These are phyloP conservation scores for Artomyces pyxidatus DNA, from an alignment of 768 basidiomycete genomes.

Conservation along the genomic window DNA sequence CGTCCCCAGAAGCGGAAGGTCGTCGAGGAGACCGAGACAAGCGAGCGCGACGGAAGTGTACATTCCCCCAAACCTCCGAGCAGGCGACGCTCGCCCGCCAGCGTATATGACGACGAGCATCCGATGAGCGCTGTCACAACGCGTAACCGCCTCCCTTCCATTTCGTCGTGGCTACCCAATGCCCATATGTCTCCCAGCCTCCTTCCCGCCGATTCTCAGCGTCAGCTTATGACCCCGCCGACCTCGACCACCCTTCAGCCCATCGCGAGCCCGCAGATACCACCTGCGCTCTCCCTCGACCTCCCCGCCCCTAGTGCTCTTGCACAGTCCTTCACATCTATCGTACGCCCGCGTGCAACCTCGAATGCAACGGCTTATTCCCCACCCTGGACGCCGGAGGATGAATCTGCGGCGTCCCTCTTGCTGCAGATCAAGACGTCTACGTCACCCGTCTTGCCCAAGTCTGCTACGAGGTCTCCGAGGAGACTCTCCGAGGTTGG, in stretches of 20 bases:
- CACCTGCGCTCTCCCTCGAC: constrained; percentile 14
- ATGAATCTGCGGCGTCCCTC: constrained; percentile 14
- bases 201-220: constrained; percentile 2
- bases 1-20: constrained; percentile 3
- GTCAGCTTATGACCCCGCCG: constrained; percentile 15
- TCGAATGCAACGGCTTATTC: constrained; percentile 2
- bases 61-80: neutral
- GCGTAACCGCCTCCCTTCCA: constrained; percentile 15
- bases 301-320: constrained; percentile 9
- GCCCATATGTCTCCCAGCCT: neutral
- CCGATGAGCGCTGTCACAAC: neutral
- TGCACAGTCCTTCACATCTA: neutral
- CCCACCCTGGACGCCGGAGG: constrained; percentile 16
- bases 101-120: neutral
- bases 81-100: neutral
- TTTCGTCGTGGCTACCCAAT: constrained; percentile 13
- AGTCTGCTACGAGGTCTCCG: neutral
- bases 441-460: constrained; percentile 1
- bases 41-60: neutral
- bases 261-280: constrained; percentile 11
- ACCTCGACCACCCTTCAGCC: constrained; percentile 11
- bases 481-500: neutral
- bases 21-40: neutral
- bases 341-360: neutral
- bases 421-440: constrained; percentile 14